Evolutionary conservation across 805 yeast genomes (phyloP), one percentile per base, ranked within the genome.

Genomic region (Candida gorgasii): DNA sequence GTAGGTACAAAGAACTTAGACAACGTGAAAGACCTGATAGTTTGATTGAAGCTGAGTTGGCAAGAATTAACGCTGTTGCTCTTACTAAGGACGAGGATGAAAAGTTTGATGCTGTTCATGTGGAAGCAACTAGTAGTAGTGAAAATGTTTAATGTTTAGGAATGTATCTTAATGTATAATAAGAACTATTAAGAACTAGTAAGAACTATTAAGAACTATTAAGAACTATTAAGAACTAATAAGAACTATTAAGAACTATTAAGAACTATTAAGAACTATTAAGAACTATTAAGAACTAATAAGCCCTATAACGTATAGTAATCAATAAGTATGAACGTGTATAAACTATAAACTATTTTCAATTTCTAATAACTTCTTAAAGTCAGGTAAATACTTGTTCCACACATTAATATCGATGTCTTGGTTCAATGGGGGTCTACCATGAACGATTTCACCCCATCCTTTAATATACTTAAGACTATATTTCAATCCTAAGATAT

Each of bases 371-470:
- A 47, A 36, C 31, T 47, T 31, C 7, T 45, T 19, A 28, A 45
- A 48, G 11, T 16, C 43, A 3, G 49, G 49, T 15, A 45, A 39
- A 30, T 42, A 45, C 40, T 43, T 39, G 24, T 50, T 32, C 53
- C 53, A 50, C 5, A 42, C 51, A 17, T 14, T 14, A 15, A 36
- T 13, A 36, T 43, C 48, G 19, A 50, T 47, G 6, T 64, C 70
- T 43, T 66, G 63, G 49, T 65, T 66, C 54, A 76, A 59, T 19
- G 80, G 81, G 27, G 75, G 67, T 55, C 81, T 67, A n/a, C 79
- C 78, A 4, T 67, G 50, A 37, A 63, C 58, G 26, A 64, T 61
- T 43, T 69, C 73, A 27, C 79, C 80, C 43, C 71, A 43, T 39
- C 50, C 79, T 61, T 48, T 62, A 48, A 45, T 58, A 49, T 49